Base-by-base conservation (phyloP, 2,329 filamentous ascomycete genomes). In the Botrytis tulipae region DNA sequence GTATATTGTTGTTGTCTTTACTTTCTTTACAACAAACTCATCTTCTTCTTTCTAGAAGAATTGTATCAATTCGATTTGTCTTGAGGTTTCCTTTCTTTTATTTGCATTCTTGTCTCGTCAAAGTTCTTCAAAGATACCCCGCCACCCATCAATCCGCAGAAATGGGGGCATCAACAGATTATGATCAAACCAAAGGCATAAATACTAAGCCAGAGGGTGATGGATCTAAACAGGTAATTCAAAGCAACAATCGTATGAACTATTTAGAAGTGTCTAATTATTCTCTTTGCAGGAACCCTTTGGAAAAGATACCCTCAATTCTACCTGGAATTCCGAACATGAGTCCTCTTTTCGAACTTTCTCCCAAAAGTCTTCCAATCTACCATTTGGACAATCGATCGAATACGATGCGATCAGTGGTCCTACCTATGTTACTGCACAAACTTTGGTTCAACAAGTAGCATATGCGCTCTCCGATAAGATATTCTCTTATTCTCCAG, bases 391-490 rank as follows among this genome's bases (percentile, higher is more conserved):
- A 76, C 86, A 88, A 81, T 82, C 83, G 70, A 85, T 90, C 74
- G 76, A 75, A n/a, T 81, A 90, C 74, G 82, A 86, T 48, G 85
- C 87, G 79, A 93, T 98, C 82, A 91, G 88, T 75, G 96, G 95
- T 25, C 93, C 95, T 77, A 96, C 93, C 73, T 99, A 99, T 84
- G 88, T 95, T 75, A 98, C 95, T 59, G 93, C 94, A 44, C 96
- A 99, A 84, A 90, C 94, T 35, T 89, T 99, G 73, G 92, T 98
- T 77, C 96, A 99, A 85, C 96, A 99, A 84, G 92, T 98, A 77
- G 94, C 95, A 75, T 99, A 97, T 85, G 89, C 93, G 76, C 88
- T 99, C 75, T 98, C 95, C 73, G 95, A 98, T 86, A 97, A 97
- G 87, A 91, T 98, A 84, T 99, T 97, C 85, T 93, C 95, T 73